These are phyloP conservation scores for Kalanchoe fedtschenkoi DNA, from an alignment of 164 flowering plant genomes.

Conservation along the genomic window DNA sequence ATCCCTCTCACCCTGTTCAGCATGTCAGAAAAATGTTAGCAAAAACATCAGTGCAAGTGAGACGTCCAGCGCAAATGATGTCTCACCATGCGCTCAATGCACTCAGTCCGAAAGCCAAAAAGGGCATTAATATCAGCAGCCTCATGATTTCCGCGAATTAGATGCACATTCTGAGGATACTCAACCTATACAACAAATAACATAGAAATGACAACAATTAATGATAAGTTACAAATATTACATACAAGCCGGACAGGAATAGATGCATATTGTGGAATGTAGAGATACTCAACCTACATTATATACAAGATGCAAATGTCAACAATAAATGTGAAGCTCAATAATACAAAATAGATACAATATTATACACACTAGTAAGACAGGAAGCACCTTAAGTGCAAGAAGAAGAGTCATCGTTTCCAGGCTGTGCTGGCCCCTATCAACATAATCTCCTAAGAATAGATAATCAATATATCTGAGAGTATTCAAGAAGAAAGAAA, in stretches of 20 bases:
- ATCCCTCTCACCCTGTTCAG: slow-evolving; percentile 91
- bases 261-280: slow-evolving; percentile 80
- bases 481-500: slow-evolving; percentile 11
- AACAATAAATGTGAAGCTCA: background rate
- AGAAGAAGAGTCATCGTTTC: slow-evolving; percentile 89
- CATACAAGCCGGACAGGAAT: too few species aligned
- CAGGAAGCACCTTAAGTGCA: slow-evolving; percentile 72
- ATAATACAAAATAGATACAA: background rate
- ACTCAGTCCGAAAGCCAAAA: slow-evolving; percentile 97
- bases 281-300: slow-evolving; percentile 81
- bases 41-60: background rate
- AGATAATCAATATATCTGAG: slow-evolving; percentile 96
- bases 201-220: background rate
- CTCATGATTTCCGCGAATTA: slow-evolving; percentile 99
- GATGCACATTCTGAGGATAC: slow-evolving; percentile 77
- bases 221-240: background rate
- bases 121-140: slow-evolving; percentile 99
- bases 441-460: slow-evolving; percentile 99
- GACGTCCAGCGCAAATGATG: background rate
- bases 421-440: slow-evolving; percentile 96
- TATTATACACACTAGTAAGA: background rate
- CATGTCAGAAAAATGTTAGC: background rate
- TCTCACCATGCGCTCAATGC: slow-evolving; percentile 96
- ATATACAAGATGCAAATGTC: slow-evolving; percentile 4
- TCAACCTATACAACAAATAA: slow-evolving; percentile 52